These are phyloP conservation scores for Berberis vulgaris DNA, from an alignment of 164 flowering plant genomes.

Conservation along the genomic window DNA sequence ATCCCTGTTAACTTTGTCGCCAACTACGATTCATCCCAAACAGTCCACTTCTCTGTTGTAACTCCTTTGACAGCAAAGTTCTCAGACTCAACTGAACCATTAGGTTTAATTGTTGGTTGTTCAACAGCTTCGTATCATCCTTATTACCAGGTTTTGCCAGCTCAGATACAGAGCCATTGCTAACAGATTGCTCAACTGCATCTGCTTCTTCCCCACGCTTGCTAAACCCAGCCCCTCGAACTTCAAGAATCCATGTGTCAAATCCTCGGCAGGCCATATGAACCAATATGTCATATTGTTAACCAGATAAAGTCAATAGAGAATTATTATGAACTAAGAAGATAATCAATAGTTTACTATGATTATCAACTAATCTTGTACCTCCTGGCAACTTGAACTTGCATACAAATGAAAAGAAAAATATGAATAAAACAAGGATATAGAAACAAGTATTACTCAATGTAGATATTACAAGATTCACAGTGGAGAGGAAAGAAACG, in stretches of 20 bases:
- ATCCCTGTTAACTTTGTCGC: slow-evolving; percentile 62
- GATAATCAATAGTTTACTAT: background rate
- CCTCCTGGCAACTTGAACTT: too few species aligned
- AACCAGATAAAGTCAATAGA: background rate
- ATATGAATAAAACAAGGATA: too few species aligned
- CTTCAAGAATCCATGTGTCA: slow-evolving; percentile 97
- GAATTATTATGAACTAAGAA: background rate
- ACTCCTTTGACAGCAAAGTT: slow-evolving; percentile 20
- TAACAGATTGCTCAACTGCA: slow-evolving; percentile 39
- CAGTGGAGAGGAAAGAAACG: too few species aligned
- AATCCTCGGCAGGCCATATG: slow-evolving; percentile 90
- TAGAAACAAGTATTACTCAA: too few species aligned
- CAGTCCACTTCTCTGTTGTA: slow-evolving; percentile 20
- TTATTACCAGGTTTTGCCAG: slow-evolving; percentile 42
- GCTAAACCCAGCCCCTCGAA: slow-evolving; percentile 97
- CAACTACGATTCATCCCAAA: slow-evolving; percentile 70
- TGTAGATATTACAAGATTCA: too few species aligned
- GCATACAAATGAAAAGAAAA: too few species aligned
- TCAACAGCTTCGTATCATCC: background rate
- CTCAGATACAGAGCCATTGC: slow-evolving; percentile 27
- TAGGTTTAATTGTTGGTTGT: too few species aligned
- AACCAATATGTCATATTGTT: slow-evolving; percentile 1
- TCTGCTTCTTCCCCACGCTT: slow-evolving; percentile 31
- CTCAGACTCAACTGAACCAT: slow-evolving; percentile 19
- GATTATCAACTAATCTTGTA: too few species aligned